Base-by-base conservation (phyloP, 2,329 filamentous ascomycete species). In the Tetracladium maxilliforme region DNA sequence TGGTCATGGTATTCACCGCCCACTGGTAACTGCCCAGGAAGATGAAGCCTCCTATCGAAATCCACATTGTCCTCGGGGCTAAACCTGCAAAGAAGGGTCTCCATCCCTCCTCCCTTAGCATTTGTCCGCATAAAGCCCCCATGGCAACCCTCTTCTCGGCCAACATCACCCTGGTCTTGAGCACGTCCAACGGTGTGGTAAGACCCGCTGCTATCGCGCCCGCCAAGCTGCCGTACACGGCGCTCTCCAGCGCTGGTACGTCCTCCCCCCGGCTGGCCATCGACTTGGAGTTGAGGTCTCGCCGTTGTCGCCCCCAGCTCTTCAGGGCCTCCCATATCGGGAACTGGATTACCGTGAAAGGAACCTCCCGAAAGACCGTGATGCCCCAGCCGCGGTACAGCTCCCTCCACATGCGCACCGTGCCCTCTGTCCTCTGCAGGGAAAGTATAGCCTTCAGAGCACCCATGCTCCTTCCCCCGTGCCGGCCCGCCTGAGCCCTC, bases 101-200 rank as follows among this genome's bases (percentile, higher is more conserved):
- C 5, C 69, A 46, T 2, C 80, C 79, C 33, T 71, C 65, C 28
- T 74, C 64, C 24, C 51, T 54, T 42, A 73, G 55, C 30, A 94
- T 79, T 12, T 61, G 54, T 26, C 55, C 57, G 33, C 87, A 56
- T 32, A 93, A 60, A 5, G 50, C 47, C 17, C 54, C 47, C 34
- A 71, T 63, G 9, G 60, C 65, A 46, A 67, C 68, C 38, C 59
- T 69, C 57, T 75, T 69, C 41, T 70, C 65, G 10, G 80, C 77
- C 38, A 98, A 58, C 90, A 98, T 98, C 52, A 95, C 76, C 35
- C 90, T 63, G 35, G 90, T 98, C 70, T 98, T 98, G 37, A 98
- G 61, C 33, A 98, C 90, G 52, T 98, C 90, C 33, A 98, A 55
- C 19, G 90, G 90, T 26, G 90, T 98, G 14, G 90, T 98, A 30